Percentiles rank a stretch among this genome's conserved stretches.
Conservation (phyloP, 352 stramenopile genomes). For the Globisporangium yorkense region DNA sequence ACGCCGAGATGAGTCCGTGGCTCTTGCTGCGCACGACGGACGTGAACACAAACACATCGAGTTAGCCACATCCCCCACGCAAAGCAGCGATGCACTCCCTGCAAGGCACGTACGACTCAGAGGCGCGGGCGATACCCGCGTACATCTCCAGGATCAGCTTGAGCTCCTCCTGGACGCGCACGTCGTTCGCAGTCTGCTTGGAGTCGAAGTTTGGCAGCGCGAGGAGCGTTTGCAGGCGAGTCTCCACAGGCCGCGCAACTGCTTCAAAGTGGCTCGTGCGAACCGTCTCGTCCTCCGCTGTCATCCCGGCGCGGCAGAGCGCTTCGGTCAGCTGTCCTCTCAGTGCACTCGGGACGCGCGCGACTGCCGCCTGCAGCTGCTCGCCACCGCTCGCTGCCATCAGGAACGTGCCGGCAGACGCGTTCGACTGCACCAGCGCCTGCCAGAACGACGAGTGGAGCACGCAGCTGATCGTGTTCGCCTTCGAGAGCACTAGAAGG, state of each 20-base stretch:
- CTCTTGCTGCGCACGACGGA: constrained; percentile 23
- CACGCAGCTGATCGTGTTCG: constrained; percentile 49
- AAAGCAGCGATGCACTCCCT: too few species aligned
- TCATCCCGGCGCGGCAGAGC: constrained; percentile 70
- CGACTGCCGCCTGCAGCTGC: constrained; percentile 39
- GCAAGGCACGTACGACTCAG: constrained; percentile 41
- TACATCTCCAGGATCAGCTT: constrained; percentile 79
- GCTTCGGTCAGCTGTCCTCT: constrained; percentile 64
- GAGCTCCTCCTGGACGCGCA: constrained; percentile 62
- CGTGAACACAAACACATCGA: neutral
- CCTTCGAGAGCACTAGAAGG: constrained; percentile 62
- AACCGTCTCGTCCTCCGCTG: constrained; percentile 34
- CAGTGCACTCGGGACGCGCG: constrained; percentile 47
- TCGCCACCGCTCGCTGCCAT: constrained; percentile 16
- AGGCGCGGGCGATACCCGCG: constrained; percentile 63
- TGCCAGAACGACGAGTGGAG: constrained; percentile 59
- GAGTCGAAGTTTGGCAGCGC: constrained; percentile 48
- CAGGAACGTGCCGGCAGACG: constrained; percentile 50
- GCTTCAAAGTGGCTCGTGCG: constrained; percentile 47
- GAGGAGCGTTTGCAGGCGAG: constrained; percentile 50
- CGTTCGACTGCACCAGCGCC: constrained; percentile 67
- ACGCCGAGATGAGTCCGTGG: constrained; percentile 51
- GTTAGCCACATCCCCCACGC: neutral
- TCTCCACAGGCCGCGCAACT: constrained; percentile 39
- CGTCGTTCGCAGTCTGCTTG: constrained; percentile 56